Percentiles rank a stretch among this genome's conserved stretches.
phyloP scores from a whole-genome alignment of 78 protist species.

The Thecamonas trahens region DNA sequence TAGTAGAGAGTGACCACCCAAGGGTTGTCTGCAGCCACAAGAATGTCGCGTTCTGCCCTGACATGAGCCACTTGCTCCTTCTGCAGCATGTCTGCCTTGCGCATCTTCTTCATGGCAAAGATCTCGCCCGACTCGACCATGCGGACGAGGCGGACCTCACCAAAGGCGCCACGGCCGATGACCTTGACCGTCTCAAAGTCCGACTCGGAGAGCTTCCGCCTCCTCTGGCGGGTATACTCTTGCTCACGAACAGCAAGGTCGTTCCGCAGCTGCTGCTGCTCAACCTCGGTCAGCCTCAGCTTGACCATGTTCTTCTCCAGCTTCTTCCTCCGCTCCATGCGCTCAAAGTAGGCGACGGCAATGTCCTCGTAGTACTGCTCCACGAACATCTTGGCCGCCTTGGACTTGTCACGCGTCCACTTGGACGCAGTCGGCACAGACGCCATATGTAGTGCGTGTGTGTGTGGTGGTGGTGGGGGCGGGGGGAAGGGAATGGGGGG shows the following conservation, averaged over 20 bases:
- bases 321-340: background rate
- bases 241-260: background rate
- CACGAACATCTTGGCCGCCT: background rate
- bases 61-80: constrained; percentile 22
- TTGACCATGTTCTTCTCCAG: background rate
- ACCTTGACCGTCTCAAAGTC: constrained; percentile 24
- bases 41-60: constrained; percentile 75
- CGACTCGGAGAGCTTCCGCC: background rate
- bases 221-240: background rate
- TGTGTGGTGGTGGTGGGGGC: too few relatives aligned
- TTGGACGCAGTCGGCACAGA: background rate
- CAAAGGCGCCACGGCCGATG: constrained; percentile 56
- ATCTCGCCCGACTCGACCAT: constrained; percentile 15
- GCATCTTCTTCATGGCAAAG: constrained; percentile 42
- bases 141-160: constrained; percentile 45
- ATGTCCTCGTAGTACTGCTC: background rate
- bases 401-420: background rate
- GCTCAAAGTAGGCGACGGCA: background rate
- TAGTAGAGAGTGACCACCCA: constrained; percentile 75
- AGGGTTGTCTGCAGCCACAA: constrained; percentile 44
- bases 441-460: too few relatives aligned
- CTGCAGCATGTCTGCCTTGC: constrained; percentile 35
- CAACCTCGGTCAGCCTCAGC: background rate
- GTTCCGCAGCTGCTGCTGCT: background rate
- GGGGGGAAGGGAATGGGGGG: too few relatives aligned